phyloP scores from a whole-genome alignment of 306 rosid genomes.

The Casuarina cunninghamiana region DNA sequence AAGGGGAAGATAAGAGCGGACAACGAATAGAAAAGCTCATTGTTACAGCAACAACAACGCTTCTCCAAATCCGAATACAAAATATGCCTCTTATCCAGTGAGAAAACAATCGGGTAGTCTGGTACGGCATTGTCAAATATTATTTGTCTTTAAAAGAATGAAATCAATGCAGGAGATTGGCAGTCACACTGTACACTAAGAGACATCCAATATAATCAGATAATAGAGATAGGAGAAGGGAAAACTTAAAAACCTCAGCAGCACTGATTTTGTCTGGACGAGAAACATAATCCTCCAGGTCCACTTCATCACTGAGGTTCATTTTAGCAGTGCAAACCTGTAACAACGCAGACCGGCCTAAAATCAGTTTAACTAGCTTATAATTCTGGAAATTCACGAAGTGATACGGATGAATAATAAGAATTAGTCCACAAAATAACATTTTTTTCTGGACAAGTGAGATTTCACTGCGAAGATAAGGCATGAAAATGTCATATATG shows the following conservation, averaged over 20 bases:
- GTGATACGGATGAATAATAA: not conserved
- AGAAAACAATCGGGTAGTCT: not conserved
- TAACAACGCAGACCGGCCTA: not conserved
- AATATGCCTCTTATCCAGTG: not conserved
- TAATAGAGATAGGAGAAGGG: slow-evolving; percentile 7
- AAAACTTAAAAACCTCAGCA: slow-evolving; percentile 80
- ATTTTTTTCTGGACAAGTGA: not conserved
- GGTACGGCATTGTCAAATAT: no score
- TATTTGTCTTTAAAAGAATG: not conserved
- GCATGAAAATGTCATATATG: not conserved
- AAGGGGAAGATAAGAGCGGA: not conserved
- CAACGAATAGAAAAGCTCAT: not conserved
- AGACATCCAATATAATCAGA: not conserved
- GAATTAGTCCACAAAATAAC: not conserved
- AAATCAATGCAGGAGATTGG: not conserved
- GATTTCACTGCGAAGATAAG: not conserved
- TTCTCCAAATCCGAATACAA: not conserved
- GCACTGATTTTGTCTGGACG: slow-evolving; percentile 99
- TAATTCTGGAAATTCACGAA: not conserved
- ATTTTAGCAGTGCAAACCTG: slow-evolving; percentile 99
- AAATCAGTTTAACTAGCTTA: slow-evolving; percentile 14
- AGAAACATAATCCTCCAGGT: slow-evolving; percentile 96
- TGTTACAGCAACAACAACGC: not conserved
- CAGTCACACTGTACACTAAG: not conserved
- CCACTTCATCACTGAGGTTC: slow-evolving; percentile 97